phyloP scores from a whole-genome alignment of 2,329 filamentous ascomycete species.

The Aspergillus arachidicola region DNA sequence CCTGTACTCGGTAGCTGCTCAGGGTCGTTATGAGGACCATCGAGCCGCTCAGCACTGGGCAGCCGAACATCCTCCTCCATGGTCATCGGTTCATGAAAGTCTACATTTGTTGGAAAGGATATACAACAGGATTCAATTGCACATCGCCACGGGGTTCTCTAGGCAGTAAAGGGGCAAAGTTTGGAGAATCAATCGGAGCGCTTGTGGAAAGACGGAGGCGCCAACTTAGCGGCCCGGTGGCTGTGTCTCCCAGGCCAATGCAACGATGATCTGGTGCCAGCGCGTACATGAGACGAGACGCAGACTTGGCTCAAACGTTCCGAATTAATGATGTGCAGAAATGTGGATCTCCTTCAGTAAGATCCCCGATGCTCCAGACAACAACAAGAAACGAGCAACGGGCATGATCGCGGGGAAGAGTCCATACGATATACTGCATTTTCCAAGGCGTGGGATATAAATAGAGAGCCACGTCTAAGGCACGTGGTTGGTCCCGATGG shows the following conservation, averaged over 20 bases:
- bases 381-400: neutral
- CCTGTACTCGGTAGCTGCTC: slow-evolving; percentile 6
- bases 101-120: slow-evolving; percentile 21
- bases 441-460: slow-evolving; percentile 13
- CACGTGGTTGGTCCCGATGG: slow-evolving; percentile 19
- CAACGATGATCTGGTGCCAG: slow-evolving; percentile 19
- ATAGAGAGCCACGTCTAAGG: slow-evolving; percentile 8
- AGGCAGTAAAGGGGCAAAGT: slow-evolving; percentile 12
- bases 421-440: neutral
- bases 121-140: slow-evolving; percentile 23
- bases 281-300: slow-evolving; percentile 4
- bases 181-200: slow-evolving; percentile 5
- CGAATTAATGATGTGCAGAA: neutral
- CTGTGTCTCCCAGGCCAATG: slow-evolving; percentile 21
- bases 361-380: neutral
- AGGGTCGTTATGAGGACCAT: slow-evolving; percentile 12
- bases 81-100: slow-evolving; percentile 18
- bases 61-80: slow-evolving; percentile 29
- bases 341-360: slow-evolving; percentile 1
- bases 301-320: slow-evolving; percentile 2
- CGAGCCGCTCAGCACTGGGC: slow-evolving; percentile 20
- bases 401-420: slow-evolving; percentile 7
- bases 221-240: slow-evolving; percentile 22
- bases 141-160: slow-evolving; percentile 15
- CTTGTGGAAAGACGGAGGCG: slow-evolving; percentile 12